phyloP scores from a whole-genome alignment of 2,329 filamentous ascomycete genomes.

The Phaeosphaeria sp. region DNA sequence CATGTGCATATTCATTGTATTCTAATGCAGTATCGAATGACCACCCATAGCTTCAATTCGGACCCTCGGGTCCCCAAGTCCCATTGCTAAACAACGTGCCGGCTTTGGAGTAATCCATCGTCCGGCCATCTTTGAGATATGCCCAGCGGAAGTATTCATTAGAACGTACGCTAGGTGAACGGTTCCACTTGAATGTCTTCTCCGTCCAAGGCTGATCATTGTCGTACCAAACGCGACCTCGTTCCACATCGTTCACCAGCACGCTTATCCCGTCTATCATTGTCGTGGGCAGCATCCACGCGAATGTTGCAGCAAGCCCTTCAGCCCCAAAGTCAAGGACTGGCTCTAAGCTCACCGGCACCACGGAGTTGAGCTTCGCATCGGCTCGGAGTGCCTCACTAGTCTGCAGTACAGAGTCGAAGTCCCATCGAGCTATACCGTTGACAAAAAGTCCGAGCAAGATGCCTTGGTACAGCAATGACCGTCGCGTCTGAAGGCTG shows the following conservation, averaged over 20 bases:
- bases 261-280: slow-evolving; percentile 76
- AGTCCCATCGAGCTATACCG: slow-evolving; percentile 46
- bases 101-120: slow-evolving; percentile 42
- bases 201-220: slow-evolving; percentile 13
- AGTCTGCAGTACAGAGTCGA: slow-evolving; percentile 76
- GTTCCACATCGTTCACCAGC: slow-evolving; percentile 84
- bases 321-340: slow-evolving; percentile 26
- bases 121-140: slow-evolving; percentile 33
- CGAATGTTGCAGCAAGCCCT: slow-evolving; percentile 66
- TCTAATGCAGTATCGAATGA: background rate
- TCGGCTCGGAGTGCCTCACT: slow-evolving; percentile 69
- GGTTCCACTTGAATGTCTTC: slow-evolving; percentile 35
- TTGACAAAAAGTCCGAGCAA: slow-evolving; percentile 47
- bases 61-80: slow-evolving; percentile 36
- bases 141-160: slow-evolving; percentile 48
- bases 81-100: slow-evolving; percentile 36
- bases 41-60: background rate
- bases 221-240: slow-evolving; percentile 48
- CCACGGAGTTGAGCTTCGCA: slow-evolving; percentile 59
- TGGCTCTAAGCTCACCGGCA: slow-evolving; percentile 55
- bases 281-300: slow-evolving; percentile 50
- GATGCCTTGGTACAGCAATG: slow-evolving; percentile 44
- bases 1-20: background rate
- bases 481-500: slow-evolving; percentile 43
- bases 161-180: slow-evolving; percentile 46